Base-by-base conservation (phyloP, 2,329 filamentous ascomycete species). In the Trichoderma guizhouense region DNA sequence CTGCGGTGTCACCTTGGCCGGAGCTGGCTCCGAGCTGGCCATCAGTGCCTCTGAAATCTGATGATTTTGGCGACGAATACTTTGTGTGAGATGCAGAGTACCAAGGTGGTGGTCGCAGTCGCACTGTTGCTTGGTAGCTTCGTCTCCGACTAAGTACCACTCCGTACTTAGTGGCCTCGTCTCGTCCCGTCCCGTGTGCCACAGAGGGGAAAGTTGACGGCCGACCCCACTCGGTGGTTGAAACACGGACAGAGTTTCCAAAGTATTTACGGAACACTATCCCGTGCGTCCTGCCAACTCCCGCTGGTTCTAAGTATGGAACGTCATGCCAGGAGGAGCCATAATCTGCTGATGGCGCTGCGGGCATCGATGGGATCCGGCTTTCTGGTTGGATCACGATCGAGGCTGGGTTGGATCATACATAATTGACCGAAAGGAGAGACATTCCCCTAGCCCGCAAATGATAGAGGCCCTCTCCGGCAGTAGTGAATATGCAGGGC, bases 131-230 rank as follows among this genome's bases (percentile, higher is more conserved):
- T 21, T 51, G 43, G 43, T 51, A 51, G 43, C 43, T 51, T 21
- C 43, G 30, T 34, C 8, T 34, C n/a, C 21, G 26, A 18, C 26
- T 55, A 21, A 7, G n/a, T 30, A 34, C 39, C 36, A 57, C 32
- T 32, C 30, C 55, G 47, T 30, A 39, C 36, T 30, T 53, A 18
- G 9, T 64, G 26, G 43, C n/a, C 66, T 69, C 66, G 66, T 61
- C 55, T 61, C 66, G 66, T 69, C 66, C 66, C 66, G 66, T 69
- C 66, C 66, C 66, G 66, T 68, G 53, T 60, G 55, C 36, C 65
- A 60, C 65, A 47, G 53, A 68, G 65, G 65, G 65, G 36, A 34
- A 21, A 12, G 36, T 60, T 34, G 28, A 60, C 55, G 65, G 55
- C 62, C 65, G 65, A 32, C 65, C 65, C 66, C 66, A 68, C 65